Percentiles rank a stretch among this genome's conserved stretches.
phyloP scores from a whole-genome alignment of 2,329 filamentous ascomycete species.

The Fusarium piperis region DNA sequence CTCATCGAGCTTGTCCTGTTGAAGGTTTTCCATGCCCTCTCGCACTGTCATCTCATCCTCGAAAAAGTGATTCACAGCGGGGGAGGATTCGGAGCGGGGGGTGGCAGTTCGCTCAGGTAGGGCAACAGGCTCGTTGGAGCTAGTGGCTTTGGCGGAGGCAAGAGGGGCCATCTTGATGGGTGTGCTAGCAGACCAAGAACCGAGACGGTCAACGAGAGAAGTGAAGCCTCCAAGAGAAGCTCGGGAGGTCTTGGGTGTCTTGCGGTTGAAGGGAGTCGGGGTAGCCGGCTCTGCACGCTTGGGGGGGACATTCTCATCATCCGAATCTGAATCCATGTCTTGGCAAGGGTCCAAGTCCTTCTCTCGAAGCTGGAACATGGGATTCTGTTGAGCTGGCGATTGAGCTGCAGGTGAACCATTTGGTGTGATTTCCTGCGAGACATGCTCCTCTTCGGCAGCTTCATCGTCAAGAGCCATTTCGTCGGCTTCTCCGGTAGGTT shows the following conservation, averaged over 20 bases:
- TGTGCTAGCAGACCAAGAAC: slow-evolving; percentile 70
- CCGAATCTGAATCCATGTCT: slow-evolving; percentile 61
- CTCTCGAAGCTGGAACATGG: slow-evolving; percentile 54
- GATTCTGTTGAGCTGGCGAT: slow-evolving; percentile 32
- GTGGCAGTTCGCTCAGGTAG: slow-evolving; percentile 5
- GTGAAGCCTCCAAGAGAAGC: slow-evolving; percentile 64
- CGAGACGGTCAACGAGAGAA: slow-evolving; percentile 69
- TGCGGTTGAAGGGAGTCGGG: slow-evolving; percentile 49
- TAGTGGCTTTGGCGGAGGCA: slow-evolving; percentile 44
- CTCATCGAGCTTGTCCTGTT: slow-evolving; percentile 29
- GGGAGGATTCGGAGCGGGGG: slow-evolving; percentile 46
- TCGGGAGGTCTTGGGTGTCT: slow-evolving; percentile 41
- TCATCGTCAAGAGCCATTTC: slow-evolving; percentile 41
- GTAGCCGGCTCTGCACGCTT: slow-evolving; percentile 52
- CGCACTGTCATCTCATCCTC: slow-evolving; percentile 67
- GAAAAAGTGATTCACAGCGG: slow-evolving; percentile 63
- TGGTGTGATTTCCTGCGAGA: slow-evolving; percentile 7
- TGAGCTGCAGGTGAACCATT: slow-evolving; percentile 11
- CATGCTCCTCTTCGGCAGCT: slow-evolving; percentile 17
- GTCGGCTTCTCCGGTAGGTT: slow-evolving; percentile 28
- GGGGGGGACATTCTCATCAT: slow-evolving; percentile 57
- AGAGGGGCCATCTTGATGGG: slow-evolving; percentile 47
- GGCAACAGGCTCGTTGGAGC: slow-evolving; percentile 50
- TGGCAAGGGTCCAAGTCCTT: slow-evolving; percentile 58
- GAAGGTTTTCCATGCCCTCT: slow-evolving; percentile 31